A percentile compares a stretch with the other conserved stretches of the same genome.
These are phyloP conservation scores for Cryphonectria parasitica DNA, from an alignment of 2,329 filamentous ascomycete genomes.

Conservation along the genomic window DNA sequence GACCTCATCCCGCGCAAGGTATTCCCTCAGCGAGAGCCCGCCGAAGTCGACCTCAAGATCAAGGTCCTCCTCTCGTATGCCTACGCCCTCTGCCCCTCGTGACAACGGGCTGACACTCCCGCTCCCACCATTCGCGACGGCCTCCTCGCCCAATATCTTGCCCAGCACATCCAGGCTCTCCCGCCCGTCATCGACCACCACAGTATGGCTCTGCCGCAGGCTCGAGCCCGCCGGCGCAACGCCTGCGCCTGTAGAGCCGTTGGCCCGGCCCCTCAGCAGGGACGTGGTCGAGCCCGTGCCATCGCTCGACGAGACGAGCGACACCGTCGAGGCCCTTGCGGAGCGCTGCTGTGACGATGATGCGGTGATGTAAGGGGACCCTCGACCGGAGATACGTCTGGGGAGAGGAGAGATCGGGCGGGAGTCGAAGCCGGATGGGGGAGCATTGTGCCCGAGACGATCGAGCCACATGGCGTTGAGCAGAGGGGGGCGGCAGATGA, in stretches of 20 bases:
- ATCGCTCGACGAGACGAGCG: slow-evolving; percentile 57
- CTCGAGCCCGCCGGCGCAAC: slow-evolving; percentile 55
- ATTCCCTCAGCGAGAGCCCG: slow-evolving; percentile 74
- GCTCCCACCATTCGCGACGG: slow-evolving; percentile 33
- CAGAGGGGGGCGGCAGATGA: slow-evolving; percentile 9
- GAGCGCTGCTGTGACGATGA: slow-evolving; percentile 26
- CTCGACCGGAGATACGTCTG: slow-evolving; percentile 23
- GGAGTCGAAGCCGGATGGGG: slow-evolving; percentile 22
- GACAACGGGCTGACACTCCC: background rate
- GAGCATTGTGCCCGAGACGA: slow-evolving; percentile 21
- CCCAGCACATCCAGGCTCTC: slow-evolving; percentile 56
- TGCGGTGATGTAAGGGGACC: slow-evolving; percentile 23
- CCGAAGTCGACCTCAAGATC: slow-evolving; percentile 77
- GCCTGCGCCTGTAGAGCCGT: slow-evolving; percentile 35
- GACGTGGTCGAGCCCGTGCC: slow-evolving; percentile 57
- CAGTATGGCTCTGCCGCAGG: slow-evolving; percentile 50
- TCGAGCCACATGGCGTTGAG: slow-evolving; percentile 29
- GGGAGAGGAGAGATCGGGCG: slow-evolving; percentile 29
- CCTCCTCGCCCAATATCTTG: slow-evolving; percentile 22
- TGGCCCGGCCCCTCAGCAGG: slow-evolving; percentile 47
- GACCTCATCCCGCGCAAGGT: slow-evolving; percentile 50
- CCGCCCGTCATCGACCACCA: slow-evolving; percentile 45
- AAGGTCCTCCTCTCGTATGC: slow-evolving; percentile 56
- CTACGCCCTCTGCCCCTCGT: background rate
- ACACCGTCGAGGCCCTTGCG: slow-evolving; percentile 66